Evolutionary conservation across 177 flowering plant genomes (phyloP).

Genomic region (Vitis hybrid): DNA sequence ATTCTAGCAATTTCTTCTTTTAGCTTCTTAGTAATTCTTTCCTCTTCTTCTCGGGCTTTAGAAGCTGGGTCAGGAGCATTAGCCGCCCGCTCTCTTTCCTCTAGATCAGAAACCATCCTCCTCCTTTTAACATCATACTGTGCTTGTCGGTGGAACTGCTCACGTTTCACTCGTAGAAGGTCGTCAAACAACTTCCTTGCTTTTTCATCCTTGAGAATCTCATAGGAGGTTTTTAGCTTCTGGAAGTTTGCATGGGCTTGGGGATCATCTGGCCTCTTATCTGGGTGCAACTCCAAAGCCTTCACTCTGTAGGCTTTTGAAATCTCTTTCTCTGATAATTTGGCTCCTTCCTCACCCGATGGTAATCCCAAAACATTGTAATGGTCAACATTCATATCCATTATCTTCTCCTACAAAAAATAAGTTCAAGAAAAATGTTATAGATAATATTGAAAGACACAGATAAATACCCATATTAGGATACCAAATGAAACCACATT

Average conservation of each 20-base stretch:
- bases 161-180: conserved; percentile 50
- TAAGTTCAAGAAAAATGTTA: too few relatives aligned
- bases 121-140: conserved; percentile 52
- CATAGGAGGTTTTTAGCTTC: conserved; percentile 63
- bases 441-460: too few relatives aligned
- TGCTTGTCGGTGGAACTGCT: conserved; percentile 36
- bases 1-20: conserved; percentile 70
- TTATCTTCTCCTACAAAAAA: too few relatives aligned
- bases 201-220: conserved; percentile 66
- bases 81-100: conserved; percentile 64
- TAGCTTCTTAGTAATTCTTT: conserved; percentile 53
- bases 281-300: conserved; percentile 79
- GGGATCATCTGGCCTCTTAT: conserved; percentile 75
- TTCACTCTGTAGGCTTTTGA: conserved; percentile 61
- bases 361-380: conserved; percentile 70
- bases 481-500: too few relatives aligned
- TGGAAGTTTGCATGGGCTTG: conserved; percentile 63
- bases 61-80: conserved; percentile 43
- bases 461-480: too few relatives aligned
- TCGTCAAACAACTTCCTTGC: conserved; percentile 79
- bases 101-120: conserved; percentile 78
- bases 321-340: conserved; percentile 63
- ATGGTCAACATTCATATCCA: conserved; percentile 61
- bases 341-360: conserved; percentile 79
- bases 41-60: conserved; percentile 59